Base-by-base conservation (phyloP, 805 yeast species). In the Myxozyma sirexii region DNA sequence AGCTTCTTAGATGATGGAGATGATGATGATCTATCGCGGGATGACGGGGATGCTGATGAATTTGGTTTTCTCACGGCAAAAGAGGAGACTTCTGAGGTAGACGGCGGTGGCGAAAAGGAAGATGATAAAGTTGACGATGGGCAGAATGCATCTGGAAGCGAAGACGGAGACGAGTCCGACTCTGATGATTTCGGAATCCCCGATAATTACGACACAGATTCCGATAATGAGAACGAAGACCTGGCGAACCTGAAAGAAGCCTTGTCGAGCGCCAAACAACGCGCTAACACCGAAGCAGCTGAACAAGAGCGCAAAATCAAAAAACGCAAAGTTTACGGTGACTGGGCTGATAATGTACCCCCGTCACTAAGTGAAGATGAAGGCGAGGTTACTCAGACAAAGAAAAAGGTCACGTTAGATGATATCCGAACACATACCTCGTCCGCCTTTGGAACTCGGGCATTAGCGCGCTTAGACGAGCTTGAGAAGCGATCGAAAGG, bases 341-440 rank as follows among this genome's bases (percentile, higher is more conserved):
- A 44, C 12, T 47, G 53, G 54, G 37, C 52, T 17, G 37, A 47
- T 26, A 43, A 33, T 19, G 48, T 23, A 17, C 33, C 56, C n/a
- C 56, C 50, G 17, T 26, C 57, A 7, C 21, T 41, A 31, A 29
- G 48, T 27, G 53, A 42, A n/a, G 48, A 37, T 33, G 57, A 54
- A 5, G 54, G 31, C 12, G 58, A 51, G 15, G 55, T 23, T 47
- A 26, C 72, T 26, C 68, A 72, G 60, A 75, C 67, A 65, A 71
- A 63, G 62, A 73, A 75, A 69, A 79, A 57, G 71, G 76, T 35
- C 67, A 70, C 45, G 61, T 72, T 55, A 65, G 85, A 85, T 8
- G 84, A 83, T 57, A 79, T 91, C 50, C 80, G 90, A 5, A 69
- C 90, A 5, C 80, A 84, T 1, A 94, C 92, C 76, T 62, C 72